These are phyloP conservation scores for Chalciporus chontae DNA, from an alignment of 768 basidiomycete genomes.

Conservation along the genomic window DNA sequence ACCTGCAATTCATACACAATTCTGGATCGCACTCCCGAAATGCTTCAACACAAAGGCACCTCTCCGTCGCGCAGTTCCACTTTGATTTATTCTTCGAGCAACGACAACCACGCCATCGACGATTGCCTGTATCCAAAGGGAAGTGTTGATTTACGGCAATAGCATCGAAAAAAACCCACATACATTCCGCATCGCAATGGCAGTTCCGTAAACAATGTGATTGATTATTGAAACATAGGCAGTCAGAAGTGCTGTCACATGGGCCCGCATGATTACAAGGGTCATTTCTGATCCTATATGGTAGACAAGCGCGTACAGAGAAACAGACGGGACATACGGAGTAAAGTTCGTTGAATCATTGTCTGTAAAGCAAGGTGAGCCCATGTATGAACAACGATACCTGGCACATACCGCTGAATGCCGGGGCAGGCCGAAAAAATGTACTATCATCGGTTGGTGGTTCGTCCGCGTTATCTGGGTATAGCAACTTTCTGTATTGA, in stretches of 20 bases:
- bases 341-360: constrained; percentile 14
- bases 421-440: constrained; percentile 5
- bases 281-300: constrained; percentile 31
- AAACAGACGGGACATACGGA: constrained; percentile 18
- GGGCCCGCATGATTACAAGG: constrained; percentile 59
- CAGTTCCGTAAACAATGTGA: constrained; percentile 57
- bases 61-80: constrained; percentile 34
- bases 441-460: background rate
- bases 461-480: background rate
- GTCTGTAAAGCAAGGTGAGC: constrained; percentile 20
- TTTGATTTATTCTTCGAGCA: constrained; percentile 34
- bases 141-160: background rate
- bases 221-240: constrained; percentile 48
- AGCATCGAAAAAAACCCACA: constrained; percentile 10
- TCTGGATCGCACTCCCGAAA: constrained; percentile 68
- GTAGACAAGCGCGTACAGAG: background rate
- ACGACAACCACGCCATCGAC: constrained; percentile 55
- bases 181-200: constrained; percentile 50
- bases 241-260: constrained; percentile 42
- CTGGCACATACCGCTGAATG: constrained; percentile 19
- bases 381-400: background rate
- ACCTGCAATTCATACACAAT: constrained; percentile 50
- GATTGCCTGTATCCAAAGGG: constrained; percentile 39
- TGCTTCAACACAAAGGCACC: constrained; percentile 51
- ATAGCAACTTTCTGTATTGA: constrained; percentile 17